A percentile compares a stretch with the other conserved stretches of the same genome.
These are phyloP conservation scores for Nicotiana rustica DNA, from an alignment of 305 asterid species.

Conservation along the genomic window DNA sequence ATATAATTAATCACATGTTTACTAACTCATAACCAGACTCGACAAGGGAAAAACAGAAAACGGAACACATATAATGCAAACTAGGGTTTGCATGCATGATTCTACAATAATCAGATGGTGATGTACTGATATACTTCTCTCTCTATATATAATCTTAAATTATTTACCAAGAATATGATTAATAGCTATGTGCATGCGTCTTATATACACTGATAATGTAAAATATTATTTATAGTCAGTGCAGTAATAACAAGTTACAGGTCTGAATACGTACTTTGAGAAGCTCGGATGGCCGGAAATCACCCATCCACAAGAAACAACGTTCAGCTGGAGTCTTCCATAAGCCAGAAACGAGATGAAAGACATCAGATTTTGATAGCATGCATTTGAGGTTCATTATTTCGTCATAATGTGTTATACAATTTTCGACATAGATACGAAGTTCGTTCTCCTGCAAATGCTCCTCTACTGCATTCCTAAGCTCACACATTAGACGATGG, in stretches of 20 bases:
- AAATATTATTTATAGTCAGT: too few relatives aligned
- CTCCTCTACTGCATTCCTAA: slow-evolving; percentile 70
- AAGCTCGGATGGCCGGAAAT: slow-evolving; percentile 87
- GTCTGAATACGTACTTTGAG: slow-evolving; percentile 62
- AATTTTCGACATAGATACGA: slow-evolving; percentile 61
- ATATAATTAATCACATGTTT: not conserved
- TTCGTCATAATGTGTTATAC: slow-evolving; percentile 70
- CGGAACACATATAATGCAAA: not conserved
- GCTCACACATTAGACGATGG: slow-evolving; percentile 71
- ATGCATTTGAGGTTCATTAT: slow-evolving; percentile 65
- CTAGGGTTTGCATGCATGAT: not conserved
- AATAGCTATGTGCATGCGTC: too few relatives aligned
- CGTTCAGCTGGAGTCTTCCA: slow-evolving; percentile 97
- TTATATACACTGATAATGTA: too few relatives aligned
- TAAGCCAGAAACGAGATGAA: slow-evolving; percentile 82
- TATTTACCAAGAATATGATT: too few relatives aligned
- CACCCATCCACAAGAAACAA: slow-evolving; percentile 95
- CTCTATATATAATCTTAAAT: too few relatives aligned
- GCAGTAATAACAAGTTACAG: too few relatives aligned
- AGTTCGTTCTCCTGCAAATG: slow-evolving; percentile 76
- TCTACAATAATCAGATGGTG: not conserved
- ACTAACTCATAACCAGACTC: not conserved
- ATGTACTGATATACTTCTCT: not conserved
- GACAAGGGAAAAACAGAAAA: not conserved
- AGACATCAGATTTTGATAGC: slow-evolving; percentile 73